Percentiles rank a stretch among this genome's conserved stretches.
Evolutionary conservation across 2,329 filamentous ascomycete species (phyloP).

Genomic region (Fusarium phyllophilum): DNA sequence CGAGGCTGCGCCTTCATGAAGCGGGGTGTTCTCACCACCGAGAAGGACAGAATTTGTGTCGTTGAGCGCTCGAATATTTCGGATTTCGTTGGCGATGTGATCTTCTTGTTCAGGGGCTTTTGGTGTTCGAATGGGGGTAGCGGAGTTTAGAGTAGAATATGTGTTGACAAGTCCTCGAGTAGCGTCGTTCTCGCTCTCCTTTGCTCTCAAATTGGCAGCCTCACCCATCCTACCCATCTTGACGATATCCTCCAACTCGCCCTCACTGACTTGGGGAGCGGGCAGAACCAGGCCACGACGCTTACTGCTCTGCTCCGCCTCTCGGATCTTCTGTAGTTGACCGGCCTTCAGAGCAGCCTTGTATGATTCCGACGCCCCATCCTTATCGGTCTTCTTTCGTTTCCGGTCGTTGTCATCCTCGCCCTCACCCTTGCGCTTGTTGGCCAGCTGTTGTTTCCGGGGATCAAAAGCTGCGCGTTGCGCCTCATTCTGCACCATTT

Average conservation of each 20-base stretch:
- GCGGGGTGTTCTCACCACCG: conserved; percentile 91
- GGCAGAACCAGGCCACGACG: conserved; percentile 84
- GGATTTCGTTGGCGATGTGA: conserved; percentile 94
- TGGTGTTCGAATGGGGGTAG: conserved; percentile 90
- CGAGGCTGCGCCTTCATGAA: conserved; percentile 82
- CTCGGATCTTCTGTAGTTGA: conserved; percentile 91
- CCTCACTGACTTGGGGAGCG: conserved; percentile 89
- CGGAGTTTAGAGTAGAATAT: conserved; percentile 83
- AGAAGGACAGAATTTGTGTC: conserved; percentile 93
- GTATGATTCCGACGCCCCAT: conserved; percentile 78
- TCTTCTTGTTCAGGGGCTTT: conserved; percentile 93
- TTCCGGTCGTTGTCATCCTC: conserved; percentile 85
- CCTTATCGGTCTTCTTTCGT: conserved; percentile 88
- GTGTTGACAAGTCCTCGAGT: conserved; percentile 88
- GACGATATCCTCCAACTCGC: conserved; percentile 95
- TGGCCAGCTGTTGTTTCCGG: conserved; percentile 87
- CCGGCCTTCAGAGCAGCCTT: conserved; percentile 93
- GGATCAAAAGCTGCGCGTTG: conserved; percentile 90
- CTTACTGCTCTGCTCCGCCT: conserved; percentile 97
- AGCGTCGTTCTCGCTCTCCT: conserved; percentile 82
- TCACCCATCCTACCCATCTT: conserved; percentile 98
- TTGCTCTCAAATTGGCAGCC: conserved; percentile 79
- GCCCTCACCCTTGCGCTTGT: conserved; percentile 95
- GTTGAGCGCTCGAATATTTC: conserved; percentile 90
- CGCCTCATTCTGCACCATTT: conserved; percentile 81